phyloP scores from a whole-genome alignment of 371 early-diverging fungal genomes.

The Dinochytrium kinnereticum region DNA sequence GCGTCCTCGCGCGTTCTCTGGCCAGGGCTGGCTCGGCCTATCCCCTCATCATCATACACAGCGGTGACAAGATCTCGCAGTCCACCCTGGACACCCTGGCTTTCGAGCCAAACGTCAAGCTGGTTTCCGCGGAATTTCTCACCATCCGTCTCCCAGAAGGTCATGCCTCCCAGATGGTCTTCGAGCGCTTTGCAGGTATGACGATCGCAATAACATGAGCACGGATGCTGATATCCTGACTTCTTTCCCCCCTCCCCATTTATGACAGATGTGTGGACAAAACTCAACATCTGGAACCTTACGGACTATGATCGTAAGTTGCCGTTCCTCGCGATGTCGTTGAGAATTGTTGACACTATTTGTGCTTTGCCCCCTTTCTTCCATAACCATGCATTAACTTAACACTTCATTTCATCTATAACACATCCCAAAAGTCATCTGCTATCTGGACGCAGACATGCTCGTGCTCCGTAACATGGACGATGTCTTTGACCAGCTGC shows the following conservation, averaged over 20 bases:
- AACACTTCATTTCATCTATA: neutral
- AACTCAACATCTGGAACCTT: conserved; percentile 10
- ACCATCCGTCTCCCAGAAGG: conserved; percentile 9
- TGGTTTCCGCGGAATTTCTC: neutral
- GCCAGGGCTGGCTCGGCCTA: neutral
- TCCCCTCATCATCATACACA: neutral
- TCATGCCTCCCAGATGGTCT: conserved; percentile 13
- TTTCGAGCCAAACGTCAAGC: neutral
- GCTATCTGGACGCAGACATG: conserved; percentile 7
- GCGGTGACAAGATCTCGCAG: neutral
- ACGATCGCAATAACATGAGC: neutral
- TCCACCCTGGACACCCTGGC: neutral
- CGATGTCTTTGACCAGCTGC: conserved; percentile 4
- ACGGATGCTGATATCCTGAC: neutral
- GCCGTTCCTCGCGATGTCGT: neutral
- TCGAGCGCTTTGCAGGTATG: conserved; percentile 16
- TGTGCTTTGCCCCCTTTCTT: too few relatives aligned
- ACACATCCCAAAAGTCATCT: conserved; percentile 2
- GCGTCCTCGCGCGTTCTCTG: neutral
- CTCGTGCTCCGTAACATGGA: conserved; percentile 10
- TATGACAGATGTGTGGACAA: neutral
- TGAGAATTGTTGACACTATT: too few relatives aligned
- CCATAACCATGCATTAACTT: neutral
- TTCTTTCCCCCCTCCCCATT: neutral
- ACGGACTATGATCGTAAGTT: conserved; percentile 1